Evolutionary conservation across 2,329 filamentous ascomycete species (phyloP), one percentile per base, ranked within the genome.

Genomic region (Boeremia exigua): DNA sequence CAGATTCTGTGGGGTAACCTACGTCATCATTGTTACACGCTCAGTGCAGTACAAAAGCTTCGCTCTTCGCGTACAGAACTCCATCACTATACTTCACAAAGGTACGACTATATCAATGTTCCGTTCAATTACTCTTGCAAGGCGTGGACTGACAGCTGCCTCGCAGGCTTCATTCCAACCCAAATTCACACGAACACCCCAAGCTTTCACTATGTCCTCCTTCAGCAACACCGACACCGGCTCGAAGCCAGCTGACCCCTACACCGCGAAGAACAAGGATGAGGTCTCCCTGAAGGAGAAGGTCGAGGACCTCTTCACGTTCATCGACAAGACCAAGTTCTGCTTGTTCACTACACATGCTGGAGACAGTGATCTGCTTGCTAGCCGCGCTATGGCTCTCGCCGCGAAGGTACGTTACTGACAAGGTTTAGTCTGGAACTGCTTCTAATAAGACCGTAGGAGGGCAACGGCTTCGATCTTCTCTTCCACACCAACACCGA

Each of bases 401-500:
- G 90, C 91, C 14, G 91, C 85, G 12, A 89, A 89, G 77, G 91
- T 92, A 80, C 29, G 79, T 42, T 15, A 34, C 8, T 9, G 2
- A 1, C 9, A 15, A 32, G 6, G 36, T n/a, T 4, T 3, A 17
- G 14, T 4, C 9, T n/a, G 14, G 4, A 14, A 0, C 3, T 9
- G 14, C 15, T 7, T 34, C 58, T 64, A 34, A 67, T 42, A 23
- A 17, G 2, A 1, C 0, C 6, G 50, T 59, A 94, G 90, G 91
- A 96, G 77, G 81, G 83, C 59, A 88, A 88, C 61, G 89, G 90
- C 68, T 82, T 92, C 54, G 92, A 96, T 73, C 84, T 95, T 53
- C 84, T 96, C 75, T 96, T 96, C 84, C 89, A 95, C 81, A 92
- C 92, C 71, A 96, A 96, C 81, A 92, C 91, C 60, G 90, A 94